A percentile compares a stretch with the other conserved stretches of the same genome.
Conservation (phyloP, 352 stramenopile species). For the Phytopythium ostracodes region DNA sequence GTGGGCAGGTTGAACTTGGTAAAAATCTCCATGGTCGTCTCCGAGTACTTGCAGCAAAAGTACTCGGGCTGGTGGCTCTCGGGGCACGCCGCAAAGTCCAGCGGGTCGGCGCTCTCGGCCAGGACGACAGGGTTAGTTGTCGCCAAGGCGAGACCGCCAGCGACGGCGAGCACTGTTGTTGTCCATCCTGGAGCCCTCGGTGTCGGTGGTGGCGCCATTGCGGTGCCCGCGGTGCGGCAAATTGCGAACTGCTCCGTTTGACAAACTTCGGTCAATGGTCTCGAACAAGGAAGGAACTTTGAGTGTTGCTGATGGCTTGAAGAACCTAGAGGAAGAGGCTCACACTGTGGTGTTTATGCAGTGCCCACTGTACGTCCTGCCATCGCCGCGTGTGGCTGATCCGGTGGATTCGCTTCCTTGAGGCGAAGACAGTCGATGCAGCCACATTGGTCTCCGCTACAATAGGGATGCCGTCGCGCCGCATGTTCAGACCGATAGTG, state of each 20-base stretch:
- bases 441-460: neutral
- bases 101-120: slow-evolving; percentile 1
- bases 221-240: neutral
- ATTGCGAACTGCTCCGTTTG: neutral
- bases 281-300: neutral
- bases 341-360: neutral
- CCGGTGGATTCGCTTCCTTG: no score
- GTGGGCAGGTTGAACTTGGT: slow-evolving; percentile 27
- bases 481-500: neutral
- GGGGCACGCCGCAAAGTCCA: slow-evolving; percentile 26
- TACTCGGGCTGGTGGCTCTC: slow-evolving; percentile 27
- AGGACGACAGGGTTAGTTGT: neutral
- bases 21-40: slow-evolving; percentile 21
- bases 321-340: no score
- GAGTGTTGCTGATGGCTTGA: neutral
- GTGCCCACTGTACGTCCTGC: neutral
- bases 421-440: neutral
- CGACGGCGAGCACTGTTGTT: neutral
- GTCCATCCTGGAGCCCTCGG: neutral
- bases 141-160: neutral
- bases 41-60: slow-evolving; percentile 30
- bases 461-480: no score
- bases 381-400: neutral
- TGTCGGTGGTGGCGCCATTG: neutral
- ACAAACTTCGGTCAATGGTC: neutral